Percentiles rank a stretch among this genome's conserved stretches.
phyloP scores from a whole-genome alignment of 2,329 filamentous ascomycete genomes.

The Lecanicillium sp. region DNA sequence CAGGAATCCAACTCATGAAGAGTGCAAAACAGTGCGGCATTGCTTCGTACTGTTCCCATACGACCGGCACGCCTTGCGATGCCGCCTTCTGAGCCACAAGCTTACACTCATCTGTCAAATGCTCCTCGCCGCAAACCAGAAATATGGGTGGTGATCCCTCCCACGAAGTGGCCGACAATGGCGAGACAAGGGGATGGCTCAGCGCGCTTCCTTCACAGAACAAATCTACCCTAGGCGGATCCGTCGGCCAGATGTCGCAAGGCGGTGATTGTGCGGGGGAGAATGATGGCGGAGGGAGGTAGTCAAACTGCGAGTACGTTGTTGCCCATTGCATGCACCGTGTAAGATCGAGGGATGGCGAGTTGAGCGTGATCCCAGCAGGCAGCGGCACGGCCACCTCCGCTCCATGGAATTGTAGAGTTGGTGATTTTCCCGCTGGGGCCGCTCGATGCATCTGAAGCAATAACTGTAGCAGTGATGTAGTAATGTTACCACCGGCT shows the following conservation, averaged over 20 bases:
- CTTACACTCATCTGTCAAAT: constrained; percentile 55
- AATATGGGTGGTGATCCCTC: constrained; percentile 50
- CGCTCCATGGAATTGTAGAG: constrained; percentile 47
- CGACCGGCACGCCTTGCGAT: constrained; percentile 45
- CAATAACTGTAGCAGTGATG: constrained; percentile 55
- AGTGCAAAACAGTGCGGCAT: constrained; percentile 65
- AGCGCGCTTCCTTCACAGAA: constrained; percentile 40
- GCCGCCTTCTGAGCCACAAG: constrained; percentile 45
- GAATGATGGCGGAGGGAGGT: constrained; percentile 30
- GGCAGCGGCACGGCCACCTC: constrained; percentile 50
- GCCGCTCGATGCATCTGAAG: constrained; percentile 42
- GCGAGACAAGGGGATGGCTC: constrained; percentile 55
- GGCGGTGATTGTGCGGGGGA: constrained; percentile 17
- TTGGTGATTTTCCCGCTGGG: constrained; percentile 20
- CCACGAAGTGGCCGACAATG: constrained; percentile 49
- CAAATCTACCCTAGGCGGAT: constrained; percentile 37
- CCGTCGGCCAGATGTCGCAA: constrained; percentile 44
- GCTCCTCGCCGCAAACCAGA: constrained; percentile 56
- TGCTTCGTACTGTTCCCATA: constrained; percentile 59
- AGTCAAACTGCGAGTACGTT: constrained; percentile 6
- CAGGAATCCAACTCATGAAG: constrained; percentile 36
- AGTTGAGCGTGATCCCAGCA: constrained; percentile 48
- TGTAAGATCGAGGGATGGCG: constrained; percentile 60
- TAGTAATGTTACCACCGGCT: constrained; percentile 58
- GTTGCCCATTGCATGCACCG: constrained; percentile 28